phyloP scores from a whole-genome alignment of 495 filamentous ascomycete genomes.

The Lepidopterella palustris region DNA sequence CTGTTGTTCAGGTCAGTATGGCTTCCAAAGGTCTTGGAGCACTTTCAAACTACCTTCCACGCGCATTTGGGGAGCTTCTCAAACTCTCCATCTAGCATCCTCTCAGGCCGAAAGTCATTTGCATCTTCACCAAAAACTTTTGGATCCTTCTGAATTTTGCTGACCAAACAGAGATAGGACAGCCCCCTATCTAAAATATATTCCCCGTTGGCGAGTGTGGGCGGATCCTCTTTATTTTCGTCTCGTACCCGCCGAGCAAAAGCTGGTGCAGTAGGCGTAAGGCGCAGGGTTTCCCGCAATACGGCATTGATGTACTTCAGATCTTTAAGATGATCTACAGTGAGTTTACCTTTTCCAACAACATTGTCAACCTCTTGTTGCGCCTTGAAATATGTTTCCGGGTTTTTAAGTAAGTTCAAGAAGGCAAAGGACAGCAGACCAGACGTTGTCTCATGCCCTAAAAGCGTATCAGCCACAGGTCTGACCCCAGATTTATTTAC shows the following conservation, averaged over 20 bases:
- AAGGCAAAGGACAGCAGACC: constrained; percentile 42
- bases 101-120: constrained; percentile 56
- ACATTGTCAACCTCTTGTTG: constrained; percentile 63
- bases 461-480: neutral
- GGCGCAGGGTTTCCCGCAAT: constrained; percentile 64
- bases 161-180: constrained; percentile 4
- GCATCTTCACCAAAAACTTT: constrained; percentile 47
- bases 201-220: constrained; percentile 1
- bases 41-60: constrained; percentile 40
- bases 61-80: constrained; percentile 50
- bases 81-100: constrained; percentile 60
- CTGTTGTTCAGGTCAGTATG: constrained; percentile 24
- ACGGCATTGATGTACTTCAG: constrained; percentile 59
- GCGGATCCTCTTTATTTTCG: constrained; percentile 48
- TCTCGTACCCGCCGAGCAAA: constrained; percentile 35
- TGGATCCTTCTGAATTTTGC: constrained; percentile 21
- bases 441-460: constrained; percentile 32
- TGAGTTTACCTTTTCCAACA: constrained; percentile 57
- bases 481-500: neutral
- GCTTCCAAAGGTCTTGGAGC: neutral
- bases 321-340: constrained; percentile 59
- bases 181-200: constrained; percentile 7
- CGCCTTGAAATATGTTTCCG: constrained; percentile 51
- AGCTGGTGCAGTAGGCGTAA: constrained; percentile 56
- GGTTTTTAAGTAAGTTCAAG: constrained; percentile 56